phyloP scores from a whole-genome alignment of 306 rosid genomes.

The Prunus padus region DNA sequence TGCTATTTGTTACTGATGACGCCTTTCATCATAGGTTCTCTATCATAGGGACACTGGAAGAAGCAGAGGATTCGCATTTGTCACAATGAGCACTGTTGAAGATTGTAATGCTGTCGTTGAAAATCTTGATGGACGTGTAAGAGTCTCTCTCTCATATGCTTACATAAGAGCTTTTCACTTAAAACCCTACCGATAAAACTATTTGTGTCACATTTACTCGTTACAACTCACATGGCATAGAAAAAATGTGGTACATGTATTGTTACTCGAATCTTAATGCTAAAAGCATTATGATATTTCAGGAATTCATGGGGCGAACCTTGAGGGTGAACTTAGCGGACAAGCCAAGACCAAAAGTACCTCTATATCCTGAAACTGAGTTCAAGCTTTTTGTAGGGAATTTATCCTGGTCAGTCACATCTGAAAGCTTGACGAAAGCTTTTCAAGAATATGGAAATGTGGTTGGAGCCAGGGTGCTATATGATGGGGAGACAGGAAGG shows the following conservation, averaged over 20 bases:
- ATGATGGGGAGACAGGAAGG: constrained; percentile 79
- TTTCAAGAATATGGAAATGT: constrained; percentile 81
- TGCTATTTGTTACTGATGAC: not conserved
- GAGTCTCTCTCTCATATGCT: constrained; percentile 16
- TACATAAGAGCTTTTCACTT: too few relatives aligned
- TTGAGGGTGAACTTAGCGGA: constrained; percentile 83
- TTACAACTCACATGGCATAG: not conserved
- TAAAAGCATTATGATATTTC: constrained; percentile 10
- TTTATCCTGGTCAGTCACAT: constrained; percentile 82
- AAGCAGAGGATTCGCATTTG: constrained; percentile 98
- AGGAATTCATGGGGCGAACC: constrained; percentile 81
- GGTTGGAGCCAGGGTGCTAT: constrained; percentile 89
- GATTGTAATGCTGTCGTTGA: constrained; percentile 65
- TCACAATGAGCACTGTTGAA: constrained; percentile 78
- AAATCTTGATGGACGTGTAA: constrained; percentile 84
- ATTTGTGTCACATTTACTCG: not conserved
- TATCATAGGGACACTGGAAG: constrained; percentile 70
- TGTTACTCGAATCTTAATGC: not conserved
- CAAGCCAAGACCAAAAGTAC: constrained; percentile 80
- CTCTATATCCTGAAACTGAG: constrained; percentile 84
- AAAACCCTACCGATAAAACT: not conserved
- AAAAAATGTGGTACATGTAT: not conserved
- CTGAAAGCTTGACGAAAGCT: constrained; percentile 67
- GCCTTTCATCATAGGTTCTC: constrained; percentile 59
- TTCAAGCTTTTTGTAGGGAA: constrained; percentile 84